Percentiles rank a stretch among this genome's conserved stretches.
Evolutionary conservation across 2,329 filamentous ascomycete species (phyloP).

Genomic region (Incumbomyces delicatus): DNA sequence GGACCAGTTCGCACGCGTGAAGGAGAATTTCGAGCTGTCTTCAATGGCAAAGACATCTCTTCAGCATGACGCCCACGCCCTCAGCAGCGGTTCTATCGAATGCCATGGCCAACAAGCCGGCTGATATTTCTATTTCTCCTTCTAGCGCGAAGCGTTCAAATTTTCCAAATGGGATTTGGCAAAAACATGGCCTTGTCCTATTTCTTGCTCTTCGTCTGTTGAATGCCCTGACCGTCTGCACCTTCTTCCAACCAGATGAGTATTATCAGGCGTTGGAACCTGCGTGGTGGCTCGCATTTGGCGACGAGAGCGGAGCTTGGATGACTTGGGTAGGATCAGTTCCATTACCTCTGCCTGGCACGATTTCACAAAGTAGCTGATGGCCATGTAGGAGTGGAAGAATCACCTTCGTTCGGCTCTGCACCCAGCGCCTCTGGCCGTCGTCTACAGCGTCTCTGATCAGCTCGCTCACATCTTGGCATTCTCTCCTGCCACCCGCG

Average conservation of each 20-base stretch:
- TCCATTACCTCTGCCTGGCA: too few relatives aligned
- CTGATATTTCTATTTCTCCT: too few relatives aligned
- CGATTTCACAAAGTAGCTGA: not conserved
- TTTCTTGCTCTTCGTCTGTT: conserved; percentile 61
- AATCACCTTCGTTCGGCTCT: conserved; percentile 78
- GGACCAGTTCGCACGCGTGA: too few relatives aligned
- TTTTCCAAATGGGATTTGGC: not conserved
- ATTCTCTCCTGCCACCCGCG: conserved; percentile 46
- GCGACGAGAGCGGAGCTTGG: conserved; percentile 61
- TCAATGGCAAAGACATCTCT: not conserved
- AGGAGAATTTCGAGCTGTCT: not conserved
- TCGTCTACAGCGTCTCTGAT: conserved; percentile 57
- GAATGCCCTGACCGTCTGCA: conserved; percentile 68
- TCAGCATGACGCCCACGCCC: not conserved
- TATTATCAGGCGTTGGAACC: conserved; percentile 94
- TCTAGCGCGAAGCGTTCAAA: too few relatives aligned
- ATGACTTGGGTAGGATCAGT: conserved; percentile 72
- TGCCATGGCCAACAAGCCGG: not conserved
- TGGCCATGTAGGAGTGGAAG: conserved; percentile 68
- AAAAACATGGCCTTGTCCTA: conserved; percentile 26
- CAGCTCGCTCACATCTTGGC: conserved; percentile 46
- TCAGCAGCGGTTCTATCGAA: not conserved
- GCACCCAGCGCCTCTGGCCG: conserved; percentile 79
- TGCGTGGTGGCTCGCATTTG: conserved; percentile 83
- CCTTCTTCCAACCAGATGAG: conserved; percentile 97